Evolutionary conservation across 495 filamentous ascomycete genomes (phyloP).

Genomic region (Lasiosphaeriaceae sp.): DNA sequence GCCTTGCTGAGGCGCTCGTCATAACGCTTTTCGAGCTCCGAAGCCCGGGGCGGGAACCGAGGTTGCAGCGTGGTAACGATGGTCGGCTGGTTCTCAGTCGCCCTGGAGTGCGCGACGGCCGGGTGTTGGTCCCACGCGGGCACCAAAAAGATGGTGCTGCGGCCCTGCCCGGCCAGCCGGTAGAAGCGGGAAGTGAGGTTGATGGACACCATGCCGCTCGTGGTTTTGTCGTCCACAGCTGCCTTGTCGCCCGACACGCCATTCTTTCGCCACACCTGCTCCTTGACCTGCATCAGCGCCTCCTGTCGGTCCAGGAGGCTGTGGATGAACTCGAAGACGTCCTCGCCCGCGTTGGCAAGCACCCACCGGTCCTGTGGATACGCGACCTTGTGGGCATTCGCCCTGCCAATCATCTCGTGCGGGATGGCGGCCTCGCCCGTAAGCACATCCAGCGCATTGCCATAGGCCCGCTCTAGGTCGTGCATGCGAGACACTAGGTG

Average conservation of each 20-base stretch:
- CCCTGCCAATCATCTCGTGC: slow-evolving; percentile 32
- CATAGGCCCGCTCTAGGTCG: slow-evolving; percentile 47
- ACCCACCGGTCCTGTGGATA: slow-evolving; percentile 51
- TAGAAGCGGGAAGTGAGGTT: slow-evolving; percentile 45
- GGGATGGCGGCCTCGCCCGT: slow-evolving; percentile 47
- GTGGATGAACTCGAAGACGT: slow-evolving; percentile 41
- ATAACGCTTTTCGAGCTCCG: slow-evolving; percentile 33
- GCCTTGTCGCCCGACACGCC: slow-evolving; percentile 33
- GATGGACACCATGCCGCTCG: slow-evolving; percentile 39
- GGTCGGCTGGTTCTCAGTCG: slow-evolving; percentile 41
- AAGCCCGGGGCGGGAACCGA: slow-evolving; percentile 25
- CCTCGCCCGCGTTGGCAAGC: slow-evolving; percentile 48
- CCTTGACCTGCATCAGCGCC: slow-evolving; percentile 22
- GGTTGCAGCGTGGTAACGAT: slow-evolving; percentile 40
- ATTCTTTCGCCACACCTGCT: slow-evolving; percentile 16
- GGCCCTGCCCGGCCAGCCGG: slow-evolving; percentile 38
- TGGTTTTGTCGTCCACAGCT: slow-evolving; percentile 16
- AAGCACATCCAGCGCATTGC: slow-evolving; percentile 43
- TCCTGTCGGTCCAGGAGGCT: slow-evolving; percentile 44
- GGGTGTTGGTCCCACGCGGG: slow-evolving; percentile 46
- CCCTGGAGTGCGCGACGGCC: slow-evolving; percentile 33
- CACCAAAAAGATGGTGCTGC: slow-evolving; percentile 44
- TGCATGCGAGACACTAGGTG: slow-evolving; percentile 45
- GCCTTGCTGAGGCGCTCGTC: slow-evolving; percentile 11
- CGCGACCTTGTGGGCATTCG: slow-evolving; percentile 35